phyloP scores from a whole-genome alignment of 176 grass and related monocot genomes.

The Carex parvula region DNA sequence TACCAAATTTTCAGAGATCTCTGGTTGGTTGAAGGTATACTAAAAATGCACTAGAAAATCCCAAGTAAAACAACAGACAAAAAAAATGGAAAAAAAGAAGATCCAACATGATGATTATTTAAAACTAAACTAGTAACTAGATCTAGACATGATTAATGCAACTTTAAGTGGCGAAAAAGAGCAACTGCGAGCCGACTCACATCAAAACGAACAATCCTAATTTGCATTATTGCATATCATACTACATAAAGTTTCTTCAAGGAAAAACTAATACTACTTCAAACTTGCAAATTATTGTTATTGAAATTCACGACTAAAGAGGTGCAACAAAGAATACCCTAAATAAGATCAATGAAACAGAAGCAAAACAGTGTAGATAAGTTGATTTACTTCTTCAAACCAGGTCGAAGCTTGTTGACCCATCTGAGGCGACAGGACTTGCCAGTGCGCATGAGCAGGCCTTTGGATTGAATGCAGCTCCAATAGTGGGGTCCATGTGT shows the following conservation, averaged over 20 bases:
- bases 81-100: neutral
- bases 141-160: neutral
- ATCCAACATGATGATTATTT: neutral
- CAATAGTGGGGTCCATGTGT: conserved; percentile 33
- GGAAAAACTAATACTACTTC: neutral
- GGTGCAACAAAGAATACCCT: neutral
- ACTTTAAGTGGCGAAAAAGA: neutral
- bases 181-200: neutral
- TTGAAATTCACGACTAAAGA: neutral
- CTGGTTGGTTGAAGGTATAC: too few relatives aligned
- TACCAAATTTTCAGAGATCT: neutral
- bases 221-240: neutral
- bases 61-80: neutral
- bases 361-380: neutral
- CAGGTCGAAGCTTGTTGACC: conserved; percentile 56
- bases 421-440: conserved; percentile 56
- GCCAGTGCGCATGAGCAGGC: conserved; percentile 39
- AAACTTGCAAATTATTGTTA: neutral
- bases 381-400: conserved; percentile 37
- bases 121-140: neutral
- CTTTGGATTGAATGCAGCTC: conserved; percentile 52
- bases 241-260: neutral
- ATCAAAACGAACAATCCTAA: neutral
- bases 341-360: neutral
- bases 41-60: neutral